Evolutionary conservation across 495 filamentous ascomycete species (phyloP).

Genomic region (Penicillium psychrofluorescens): DNA sequence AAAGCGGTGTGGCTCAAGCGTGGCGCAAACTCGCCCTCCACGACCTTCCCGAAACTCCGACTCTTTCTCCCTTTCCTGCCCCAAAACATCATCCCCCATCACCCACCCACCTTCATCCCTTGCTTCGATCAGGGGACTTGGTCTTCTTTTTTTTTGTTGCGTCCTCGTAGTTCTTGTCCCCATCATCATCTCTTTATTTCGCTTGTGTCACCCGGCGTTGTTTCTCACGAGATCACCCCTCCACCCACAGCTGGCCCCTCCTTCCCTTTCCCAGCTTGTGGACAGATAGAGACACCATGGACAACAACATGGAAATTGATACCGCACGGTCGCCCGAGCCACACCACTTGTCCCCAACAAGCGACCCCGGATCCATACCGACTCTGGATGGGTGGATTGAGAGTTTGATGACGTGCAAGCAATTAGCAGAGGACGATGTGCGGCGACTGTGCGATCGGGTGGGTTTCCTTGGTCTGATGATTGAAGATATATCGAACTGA

Average conservation of each 20-base stretch:
- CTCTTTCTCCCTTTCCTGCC: slow-evolving; percentile 20
- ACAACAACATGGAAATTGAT: slow-evolving; percentile 96
- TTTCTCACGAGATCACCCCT: slow-evolving; percentile 40
- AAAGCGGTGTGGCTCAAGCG: slow-evolving; percentile 19
- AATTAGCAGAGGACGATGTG: slow-evolving; percentile 89
- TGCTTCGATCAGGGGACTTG: slow-evolving; percentile 12
- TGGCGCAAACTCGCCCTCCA: slow-evolving; percentile 23
- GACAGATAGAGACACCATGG: slow-evolving; percentile 50
- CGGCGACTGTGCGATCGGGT: slow-evolving; percentile 97
- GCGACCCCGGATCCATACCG: slow-evolving; percentile 82
- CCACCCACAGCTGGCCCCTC: slow-evolving; percentile 28
- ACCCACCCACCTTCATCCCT: slow-evolving; percentile 15
- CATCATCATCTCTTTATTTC: slow-evolving; percentile 6
- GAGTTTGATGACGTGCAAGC: slow-evolving; percentile 97
- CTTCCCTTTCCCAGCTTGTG: slow-evolving; percentile 17
- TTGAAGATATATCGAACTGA: slow-evolving; percentile 7
- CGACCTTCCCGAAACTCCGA: slow-evolving; percentile 21
- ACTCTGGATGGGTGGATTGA: slow-evolving; percentile 98
- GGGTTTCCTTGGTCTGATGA: slow-evolving; percentile 23
- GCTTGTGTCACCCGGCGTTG: slow-evolving; percentile 7
- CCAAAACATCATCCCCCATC: slow-evolving; percentile 4
- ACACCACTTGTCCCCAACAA: slow-evolving; percentile 60
- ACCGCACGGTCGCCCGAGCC: slow-evolving; percentile 75
- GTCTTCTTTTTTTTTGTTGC: slow-evolving; percentile 2
- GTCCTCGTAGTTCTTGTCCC: not conserved